phyloP scores from a whole-genome alignment of 176 grass and related monocot species.

The Carex cristatella region DNA sequence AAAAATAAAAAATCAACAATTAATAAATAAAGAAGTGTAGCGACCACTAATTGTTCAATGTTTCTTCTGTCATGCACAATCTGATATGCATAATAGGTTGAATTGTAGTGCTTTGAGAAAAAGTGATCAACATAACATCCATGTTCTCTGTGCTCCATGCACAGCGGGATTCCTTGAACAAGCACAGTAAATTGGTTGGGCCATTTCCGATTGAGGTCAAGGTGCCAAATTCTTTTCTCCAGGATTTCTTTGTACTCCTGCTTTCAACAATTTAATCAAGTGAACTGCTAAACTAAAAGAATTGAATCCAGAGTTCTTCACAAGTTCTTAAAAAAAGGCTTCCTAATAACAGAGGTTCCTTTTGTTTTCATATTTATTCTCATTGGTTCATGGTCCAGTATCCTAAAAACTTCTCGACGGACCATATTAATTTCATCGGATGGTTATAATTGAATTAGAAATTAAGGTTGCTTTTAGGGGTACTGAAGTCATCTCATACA shows the following conservation, averaged over 20 bases:
- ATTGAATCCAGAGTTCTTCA: not conserved
- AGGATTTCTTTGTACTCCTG: slow-evolving; percentile 62
- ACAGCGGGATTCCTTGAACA: slow-evolving; percentile 66
- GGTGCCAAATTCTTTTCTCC: slow-evolving; percentile 42
- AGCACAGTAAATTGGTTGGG: slow-evolving; percentile 74
- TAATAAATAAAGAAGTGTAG: slow-evolving; percentile 6
- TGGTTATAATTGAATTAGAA: not conserved
- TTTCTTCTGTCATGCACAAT: slow-evolving; percentile 45
- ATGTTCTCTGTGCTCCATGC: slow-evolving; percentile 48
- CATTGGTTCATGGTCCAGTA: not conserved
- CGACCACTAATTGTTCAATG: slow-evolving; percentile 50
- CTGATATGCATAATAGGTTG: slow-evolving; percentile 54
- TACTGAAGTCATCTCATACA: too few relatives aligned
- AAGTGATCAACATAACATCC: slow-evolving; percentile 76
- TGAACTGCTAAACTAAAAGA: not conserved
- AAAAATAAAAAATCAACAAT: not conserved
- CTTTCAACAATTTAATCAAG: slow-evolving; percentile 21
- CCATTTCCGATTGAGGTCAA: slow-evolving; percentile 43
- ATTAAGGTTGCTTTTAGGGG: not conserved
- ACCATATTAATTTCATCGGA: not conserved
- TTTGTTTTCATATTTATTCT: not conserved
- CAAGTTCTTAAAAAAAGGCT: not conserved
- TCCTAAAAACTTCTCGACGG: not conserved
- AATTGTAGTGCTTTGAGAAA: slow-evolving; percentile 70
- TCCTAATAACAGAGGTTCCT: not conserved